phyloP scores from a whole-genome alignment of 225 moss, liverwort and hornwort species.

The Polytrichum formosum region DNA sequence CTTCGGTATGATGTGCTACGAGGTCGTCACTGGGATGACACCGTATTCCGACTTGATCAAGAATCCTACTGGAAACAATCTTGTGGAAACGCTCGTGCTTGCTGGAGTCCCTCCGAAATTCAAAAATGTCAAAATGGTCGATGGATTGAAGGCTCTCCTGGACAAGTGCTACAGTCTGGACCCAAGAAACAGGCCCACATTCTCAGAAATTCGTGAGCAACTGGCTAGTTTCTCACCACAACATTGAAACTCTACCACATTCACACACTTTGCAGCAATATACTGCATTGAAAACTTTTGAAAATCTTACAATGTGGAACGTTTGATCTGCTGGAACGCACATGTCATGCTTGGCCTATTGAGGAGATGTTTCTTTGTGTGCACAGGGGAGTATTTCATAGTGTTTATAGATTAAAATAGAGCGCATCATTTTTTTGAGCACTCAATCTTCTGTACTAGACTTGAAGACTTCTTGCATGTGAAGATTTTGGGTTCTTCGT shows the following conservation, averaged over 20 bases:
- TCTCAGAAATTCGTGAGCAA: constrained; percentile 1
- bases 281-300: no score
- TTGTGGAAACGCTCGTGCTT: not conserved
- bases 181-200: not conserved
- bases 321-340: no score
- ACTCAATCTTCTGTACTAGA: no score
- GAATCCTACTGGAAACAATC: accelerated
- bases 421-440: no score
- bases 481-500: no score
- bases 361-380: no score
- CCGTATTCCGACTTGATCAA: constrained; percentile 8
- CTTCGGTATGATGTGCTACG: constrained; percentile 33
- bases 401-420: no score
- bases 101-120: constrained; percentile 8
- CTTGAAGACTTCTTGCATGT: no score
- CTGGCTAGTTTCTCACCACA: not conserved
- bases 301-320: no score
- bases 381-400: no score
- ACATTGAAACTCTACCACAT: not conserved
- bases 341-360: no score
- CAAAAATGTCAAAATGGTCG: not conserved
- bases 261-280: no score
- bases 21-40: constrained; percentile 22
- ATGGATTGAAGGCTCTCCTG: not conserved
- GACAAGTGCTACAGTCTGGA: not conserved